Percentiles rank a stretch among this genome's conserved stretches.
phyloP scores from a whole-genome alignment of 176 grass and related monocot genomes.

The Musa acuminata region DNA sequence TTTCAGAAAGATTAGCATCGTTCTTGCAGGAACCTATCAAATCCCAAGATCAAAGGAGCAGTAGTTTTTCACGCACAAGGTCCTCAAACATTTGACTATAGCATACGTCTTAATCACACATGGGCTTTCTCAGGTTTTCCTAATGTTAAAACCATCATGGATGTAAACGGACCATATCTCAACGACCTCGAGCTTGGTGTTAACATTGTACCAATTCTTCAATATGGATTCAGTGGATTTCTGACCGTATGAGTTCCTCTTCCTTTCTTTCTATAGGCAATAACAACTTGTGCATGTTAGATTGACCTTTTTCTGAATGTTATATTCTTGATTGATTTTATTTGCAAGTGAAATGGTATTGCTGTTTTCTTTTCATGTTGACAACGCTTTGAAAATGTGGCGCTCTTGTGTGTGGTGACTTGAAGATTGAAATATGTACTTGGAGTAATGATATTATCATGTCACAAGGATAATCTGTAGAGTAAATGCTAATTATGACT shows the following conservation, averaged over 20 bases:
- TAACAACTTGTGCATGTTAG: not conserved
- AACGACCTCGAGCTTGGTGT: slow-evolving; percentile 43
- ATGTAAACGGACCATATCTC: slow-evolving; percentile 44
- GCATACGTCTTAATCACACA: slow-evolving; percentile 43
- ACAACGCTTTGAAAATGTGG: no score
- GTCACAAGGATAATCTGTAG: no score
- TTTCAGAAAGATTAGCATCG: slow-evolving; percentile 17
- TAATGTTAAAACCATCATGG: slow-evolving; percentile 44
- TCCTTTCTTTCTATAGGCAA: slow-evolving; percentile 12
- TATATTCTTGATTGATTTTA: not conserved
- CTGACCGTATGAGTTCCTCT: slow-evolving; percentile 30
- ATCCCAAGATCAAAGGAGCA: slow-evolving; percentile 41
- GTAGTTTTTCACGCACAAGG: slow-evolving; percentile 32
- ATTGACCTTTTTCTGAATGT: not conserved
- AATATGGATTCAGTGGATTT: slow-evolving; percentile 47
- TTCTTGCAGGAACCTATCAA: slow-evolving; percentile 36
- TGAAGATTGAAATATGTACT: no score
- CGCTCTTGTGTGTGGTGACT: no score
- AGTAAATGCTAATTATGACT: no score
- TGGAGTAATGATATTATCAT: no score
- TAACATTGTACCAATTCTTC: slow-evolving; percentile 31
- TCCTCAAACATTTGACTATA: slow-evolving; percentile 41
- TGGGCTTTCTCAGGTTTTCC: slow-evolving; percentile 54
- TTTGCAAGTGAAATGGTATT: no score
- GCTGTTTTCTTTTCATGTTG: no score